A percentile compares a stretch with the other conserved stretches of the same genome.
Evolutionary conservation across 805 yeast species (phyloP).

Genomic region (Ogataea haglerorum): DNA sequence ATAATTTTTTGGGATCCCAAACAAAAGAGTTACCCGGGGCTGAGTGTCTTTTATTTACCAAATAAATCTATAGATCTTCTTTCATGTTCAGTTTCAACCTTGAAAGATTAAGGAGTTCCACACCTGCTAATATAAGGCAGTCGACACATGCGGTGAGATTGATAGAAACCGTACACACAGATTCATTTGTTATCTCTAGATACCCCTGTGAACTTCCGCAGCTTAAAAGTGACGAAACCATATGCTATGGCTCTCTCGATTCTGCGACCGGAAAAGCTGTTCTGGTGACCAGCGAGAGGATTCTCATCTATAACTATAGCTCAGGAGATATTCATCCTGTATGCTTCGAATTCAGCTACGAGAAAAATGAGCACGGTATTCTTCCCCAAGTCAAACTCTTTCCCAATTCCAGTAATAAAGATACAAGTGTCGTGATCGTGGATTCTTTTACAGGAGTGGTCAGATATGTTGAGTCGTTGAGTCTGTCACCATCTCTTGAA

Average conservation of each 20-base stretch:
- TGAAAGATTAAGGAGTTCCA: conserved; percentile 8
- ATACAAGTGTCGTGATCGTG: conserved; percentile 71
- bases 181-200: conserved; percentile 53
- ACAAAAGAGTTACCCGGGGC: conserved; percentile 12
- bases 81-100: conserved; percentile 9
- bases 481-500: conserved; percentile 58
- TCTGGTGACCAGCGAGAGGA: conserved; percentile 42
- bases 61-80: conserved; percentile 2
- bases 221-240: conserved; percentile 29
- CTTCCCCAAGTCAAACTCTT: conserved; percentile 58
- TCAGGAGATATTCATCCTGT: conserved; percentile 60
- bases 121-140: background rate
- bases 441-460: conserved; percentile 56
- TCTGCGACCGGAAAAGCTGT: conserved; percentile 28
- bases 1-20: conserved; percentile 4
- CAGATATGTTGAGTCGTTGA: conserved; percentile 71
- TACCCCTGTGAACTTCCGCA: conserved; percentile 53
- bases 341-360: conserved; percentile 49
- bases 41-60: conserved; percentile 6
- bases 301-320: conserved; percentile 66
- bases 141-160: background rate
- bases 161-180: conserved; percentile 56
- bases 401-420: conserved; percentile 48
- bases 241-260: conserved; percentile 23
- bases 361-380: conserved; percentile 24